Evolutionary conservation across 805 yeast genomes (phyloP).

Genomic region (Sugiyamaella marilandica): DNA sequence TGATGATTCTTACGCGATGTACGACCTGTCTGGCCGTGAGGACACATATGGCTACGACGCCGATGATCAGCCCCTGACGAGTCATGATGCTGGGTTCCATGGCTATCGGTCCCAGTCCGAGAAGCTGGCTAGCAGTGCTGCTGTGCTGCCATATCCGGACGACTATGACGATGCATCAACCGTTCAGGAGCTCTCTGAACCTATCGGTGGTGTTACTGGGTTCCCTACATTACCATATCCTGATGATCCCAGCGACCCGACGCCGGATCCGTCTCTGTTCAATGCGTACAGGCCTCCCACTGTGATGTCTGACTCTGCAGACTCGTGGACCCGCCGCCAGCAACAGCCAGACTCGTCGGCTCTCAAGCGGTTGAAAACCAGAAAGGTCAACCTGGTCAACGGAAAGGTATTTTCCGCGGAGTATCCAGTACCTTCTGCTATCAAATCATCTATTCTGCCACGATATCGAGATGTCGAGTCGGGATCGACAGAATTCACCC

Average conservation of each 20-base stretch:
- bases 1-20: slow-evolving; percentile 15
- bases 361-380: slow-evolving; percentile 32
- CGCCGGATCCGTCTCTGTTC: slow-evolving; percentile 12
- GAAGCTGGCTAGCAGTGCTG: background rate
- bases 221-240: slow-evolving; percentile 14
- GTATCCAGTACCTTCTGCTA: slow-evolving; percentile 39
- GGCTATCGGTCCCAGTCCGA: slow-evolving; percentile 15
- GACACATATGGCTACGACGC: slow-evolving; percentile 16
- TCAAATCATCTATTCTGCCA: slow-evolving; percentile 34
- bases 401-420: slow-evolving; percentile 34
- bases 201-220: slow-evolving; percentile 26
- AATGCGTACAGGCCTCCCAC: background rate
- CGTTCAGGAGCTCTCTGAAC: slow-evolving; percentile 15
- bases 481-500: slow-evolving; percentile 48
- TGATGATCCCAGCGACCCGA: background rate
- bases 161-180: slow-evolving; percentile 11
- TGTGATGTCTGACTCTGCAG: slow-evolving; percentile 16
- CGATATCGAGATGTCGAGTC: slow-evolving; percentile 41
- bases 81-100: slow-evolving; percentile 16
- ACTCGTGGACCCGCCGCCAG: slow-evolving; percentile 26
- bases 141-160: slow-evolving; percentile 21
- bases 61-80: slow-evolving; percentile 21
- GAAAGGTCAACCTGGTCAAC: slow-evolving; percentile 35
- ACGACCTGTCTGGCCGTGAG: slow-evolving; percentile 18
- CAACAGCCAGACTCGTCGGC: slow-evolving; percentile 29